Evolutionary conservation across 2,329 filamentous ascomycete genomes (phyloP), one percentile per base, ranked within the genome.

Genomic region (Mariannaea elegans): DNA sequence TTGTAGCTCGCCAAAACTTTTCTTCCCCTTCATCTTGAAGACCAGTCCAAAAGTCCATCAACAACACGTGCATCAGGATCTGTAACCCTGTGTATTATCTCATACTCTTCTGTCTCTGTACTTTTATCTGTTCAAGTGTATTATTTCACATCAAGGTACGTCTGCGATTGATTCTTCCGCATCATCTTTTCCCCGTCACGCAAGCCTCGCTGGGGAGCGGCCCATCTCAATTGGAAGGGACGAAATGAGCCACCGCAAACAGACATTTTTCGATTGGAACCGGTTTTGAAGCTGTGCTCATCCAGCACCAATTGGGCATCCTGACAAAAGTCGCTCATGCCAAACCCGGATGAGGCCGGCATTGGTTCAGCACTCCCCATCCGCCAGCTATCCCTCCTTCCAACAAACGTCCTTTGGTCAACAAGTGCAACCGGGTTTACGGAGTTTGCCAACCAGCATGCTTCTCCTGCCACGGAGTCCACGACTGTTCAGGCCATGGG

Each of bases 1-100:
- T 21, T 18, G n/a, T 57, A 61, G 59, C 63, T 62, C 47, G 62
- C 52, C 67, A 71, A 74, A 73, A 70, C 68, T 74, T 74, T 72
- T 68, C 59, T 61, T n/a, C n/a, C 64, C 61, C 63, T 72, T 57
- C 63, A 58, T 53, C n/a, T 54, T 44, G 36, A 64, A 69, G 66
- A 65, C 65, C 69, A 71, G 67, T 66, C 61, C 61, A 61, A 61
- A 57, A 62, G 63, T 60, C 42, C 65, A 62, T 55, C 64, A 55
- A 62, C 67, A 55, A 62, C 66, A 65, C 66, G 59, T 59, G 60
- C 59, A 61, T 58, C 63, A 42, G 51, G 51, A 27, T 31, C 31
- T 27, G 19, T 23, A 50, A 34, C 62, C 53, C 47, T 24, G 47
- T 60, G 57, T 71, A 61, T 67, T 63, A 61, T 63, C 58, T 8